Evolutionary conservation across 345 rosid genomes (phyloP).

Genomic region (Aquilaria malaccensis): DNA sequence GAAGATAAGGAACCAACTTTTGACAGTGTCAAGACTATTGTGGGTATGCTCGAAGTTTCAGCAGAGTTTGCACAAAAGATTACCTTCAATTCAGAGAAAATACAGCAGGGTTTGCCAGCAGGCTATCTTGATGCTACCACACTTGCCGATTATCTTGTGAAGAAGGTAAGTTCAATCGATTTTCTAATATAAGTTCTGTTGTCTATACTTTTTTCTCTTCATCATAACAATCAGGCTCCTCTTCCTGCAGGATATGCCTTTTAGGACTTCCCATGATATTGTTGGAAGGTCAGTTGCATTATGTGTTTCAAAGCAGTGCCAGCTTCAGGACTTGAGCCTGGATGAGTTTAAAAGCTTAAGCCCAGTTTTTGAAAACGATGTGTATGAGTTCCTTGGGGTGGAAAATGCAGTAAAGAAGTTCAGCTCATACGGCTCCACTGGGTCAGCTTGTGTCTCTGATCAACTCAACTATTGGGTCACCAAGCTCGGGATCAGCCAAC

Average conservation of each 20-base stretch:
- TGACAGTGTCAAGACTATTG: constrained; percentile 75
- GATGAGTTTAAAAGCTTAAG: constrained; percentile 60
- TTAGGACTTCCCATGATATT: constrained; percentile 89
- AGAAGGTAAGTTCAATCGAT: constrained; percentile 46
- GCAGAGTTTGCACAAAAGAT: constrained; percentile 89
- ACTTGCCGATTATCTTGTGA: constrained; percentile 91
- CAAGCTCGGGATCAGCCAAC: constrained; percentile 36
- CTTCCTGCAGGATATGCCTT: constrained; percentile 67
- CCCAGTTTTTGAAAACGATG: constrained; percentile 65
- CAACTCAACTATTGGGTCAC: constrained; percentile 63
- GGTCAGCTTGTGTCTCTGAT: constrained; percentile 49
- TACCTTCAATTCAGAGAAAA: constrained; percentile 56
- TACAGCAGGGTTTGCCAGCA: constrained; percentile 71
- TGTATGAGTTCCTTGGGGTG: constrained; percentile 64
- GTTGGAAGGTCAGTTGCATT: constrained; percentile 85
- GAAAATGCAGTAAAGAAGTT: constrained; percentile 77
- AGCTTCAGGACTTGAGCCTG: constrained; percentile 64
- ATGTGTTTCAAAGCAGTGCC: constrained; percentile 62
- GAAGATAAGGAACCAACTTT: constrained; percentile 95
- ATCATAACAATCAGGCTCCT: too few species aligned
- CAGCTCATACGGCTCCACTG: constrained; percentile 71
- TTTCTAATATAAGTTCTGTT: too few species aligned
- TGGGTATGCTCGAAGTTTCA: constrained; percentile 92
- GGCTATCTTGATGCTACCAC: constrained; percentile 97
- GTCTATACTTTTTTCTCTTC: too few species aligned